A percentile compares a stretch with the other conserved stretches of the same genome.
Conservation (phyloP, 163 green algal genomes). For the Coccomyxa subellipsoidea region DNA sequence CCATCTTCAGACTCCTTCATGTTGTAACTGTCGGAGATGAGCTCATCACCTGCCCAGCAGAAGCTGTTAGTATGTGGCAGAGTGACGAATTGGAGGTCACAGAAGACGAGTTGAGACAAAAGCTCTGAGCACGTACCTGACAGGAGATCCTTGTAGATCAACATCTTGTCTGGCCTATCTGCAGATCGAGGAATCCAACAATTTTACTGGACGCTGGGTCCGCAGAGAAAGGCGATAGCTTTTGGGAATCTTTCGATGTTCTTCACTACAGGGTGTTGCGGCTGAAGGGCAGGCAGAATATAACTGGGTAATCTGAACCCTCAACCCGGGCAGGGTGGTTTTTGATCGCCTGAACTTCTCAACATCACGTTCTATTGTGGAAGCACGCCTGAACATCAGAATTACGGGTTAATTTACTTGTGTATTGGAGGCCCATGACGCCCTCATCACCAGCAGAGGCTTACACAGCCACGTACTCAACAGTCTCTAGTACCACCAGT, state of each 20-base stretch:
- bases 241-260: neutral
- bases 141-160: conserved; percentile 40
- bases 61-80: neutral
- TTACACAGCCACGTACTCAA: neutral
- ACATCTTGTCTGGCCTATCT: conserved; percentile 22
- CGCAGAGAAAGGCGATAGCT: neutral
- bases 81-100: neutral
- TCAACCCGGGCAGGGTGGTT: too few species aligned
- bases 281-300: neutral
- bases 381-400: too few species aligned
- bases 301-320: neutral
- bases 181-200: neutral
- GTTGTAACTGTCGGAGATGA: conserved; percentile 41
- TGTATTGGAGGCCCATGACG: neutral
- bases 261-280: neutral
- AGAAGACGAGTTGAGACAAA: neutral
- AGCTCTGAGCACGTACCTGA: conserved; percentile 19
- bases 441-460: neutral
- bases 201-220: neutral
- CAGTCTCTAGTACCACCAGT: neutral
- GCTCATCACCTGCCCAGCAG: conserved; percentile 40
- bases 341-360: too few species aligned
- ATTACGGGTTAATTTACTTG: too few species aligned
- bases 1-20: conserved; percentile 40
- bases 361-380: too few species aligned